Percentiles rank a stretch among this genome's conserved stretches.
These are phyloP conservation scores for Nothomitra cinnamomea DNA, from an alignment of 2,329 filamentous ascomycete genomes.

Conservation along the genomic window DNA sequence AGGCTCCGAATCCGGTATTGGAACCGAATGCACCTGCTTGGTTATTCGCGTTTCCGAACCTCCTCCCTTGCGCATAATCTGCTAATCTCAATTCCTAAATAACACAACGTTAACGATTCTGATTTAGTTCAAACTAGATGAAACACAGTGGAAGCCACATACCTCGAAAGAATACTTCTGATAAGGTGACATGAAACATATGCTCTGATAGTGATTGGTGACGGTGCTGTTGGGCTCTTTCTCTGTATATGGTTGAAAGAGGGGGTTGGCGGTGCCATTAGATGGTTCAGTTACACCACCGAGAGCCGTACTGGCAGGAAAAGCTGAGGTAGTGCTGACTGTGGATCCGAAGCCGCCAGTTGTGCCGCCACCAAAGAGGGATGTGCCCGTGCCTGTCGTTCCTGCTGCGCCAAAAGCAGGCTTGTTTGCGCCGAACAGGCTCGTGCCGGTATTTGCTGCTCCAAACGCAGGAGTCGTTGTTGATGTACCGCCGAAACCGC, in stretches of 20 bases:
- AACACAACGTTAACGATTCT: constrained; percentile 4
- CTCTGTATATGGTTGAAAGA: constrained; percentile 53
- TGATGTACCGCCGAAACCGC: constrained; percentile 11
- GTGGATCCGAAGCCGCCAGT: constrained; percentile 30
- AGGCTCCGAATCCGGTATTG: constrained; percentile 36
- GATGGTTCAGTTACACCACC: constrained; percentile 35
- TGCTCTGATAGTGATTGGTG: constrained; percentile 57
- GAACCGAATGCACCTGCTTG: constrained; percentile 70
- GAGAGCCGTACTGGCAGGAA: constrained; percentile 28
- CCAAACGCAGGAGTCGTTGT: constrained; percentile 11
- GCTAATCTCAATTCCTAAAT: constrained; percentile 53
- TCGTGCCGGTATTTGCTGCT: constrained; percentile 12
- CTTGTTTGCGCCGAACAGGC: constrained; percentile 25
- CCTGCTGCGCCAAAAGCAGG: constrained; percentile 36
- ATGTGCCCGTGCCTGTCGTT: constrained; percentile 14
- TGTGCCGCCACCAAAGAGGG: constrained; percentile 23
- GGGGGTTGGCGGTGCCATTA: constrained; percentile 47
- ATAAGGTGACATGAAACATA: constrained; percentile 64
- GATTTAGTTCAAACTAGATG: constrained; percentile 5
- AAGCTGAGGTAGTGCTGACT: constrained; percentile 25
- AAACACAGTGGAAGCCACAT: constrained; percentile 6
- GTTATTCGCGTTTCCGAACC: constrained; percentile 66
- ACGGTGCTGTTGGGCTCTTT: constrained; percentile 47
- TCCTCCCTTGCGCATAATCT: constrained; percentile 77
- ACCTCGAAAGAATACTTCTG: constrained; percentile 76